Percentiles rank a stretch among this genome's conserved stretches.
These are phyloP conservation scores for Rhodotorula sp. DNA, from an alignment of 1,284 basidiomycete species.

Conservation along the genomic window DNA sequence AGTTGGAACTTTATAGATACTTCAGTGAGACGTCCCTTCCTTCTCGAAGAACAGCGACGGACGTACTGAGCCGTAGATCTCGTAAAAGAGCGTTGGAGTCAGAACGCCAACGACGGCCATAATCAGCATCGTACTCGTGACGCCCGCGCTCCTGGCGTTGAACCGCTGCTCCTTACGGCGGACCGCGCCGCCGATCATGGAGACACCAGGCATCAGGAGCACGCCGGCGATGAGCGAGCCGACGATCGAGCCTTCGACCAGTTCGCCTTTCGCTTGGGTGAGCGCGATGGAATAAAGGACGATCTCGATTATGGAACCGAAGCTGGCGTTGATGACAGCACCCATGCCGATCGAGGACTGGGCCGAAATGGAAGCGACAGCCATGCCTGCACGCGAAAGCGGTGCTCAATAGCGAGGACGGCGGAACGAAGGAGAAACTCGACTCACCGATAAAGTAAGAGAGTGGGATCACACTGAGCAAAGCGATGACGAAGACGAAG, in stretches of 20 bases:
- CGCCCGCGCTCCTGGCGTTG: conserved; percentile 96
- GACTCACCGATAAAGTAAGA: conserved; percentile 64
- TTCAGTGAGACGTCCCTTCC: neutral
- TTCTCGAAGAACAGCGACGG: conserved; percentile 35
- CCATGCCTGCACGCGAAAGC: conserved; percentile 77
- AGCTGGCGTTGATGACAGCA: conserved; percentile 98
- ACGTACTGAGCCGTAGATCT: conserved; percentile 94
- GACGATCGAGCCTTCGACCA: conserved; percentile 96
- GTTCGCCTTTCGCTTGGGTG: conserved; percentile 79
- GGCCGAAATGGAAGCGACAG: conserved; percentile 95
- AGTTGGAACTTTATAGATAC: conserved; percentile 71
- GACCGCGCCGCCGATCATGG: conserved; percentile 93
- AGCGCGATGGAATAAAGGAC: conserved; percentile 89
- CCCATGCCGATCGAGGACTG: conserved; percentile 99
- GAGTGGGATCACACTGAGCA: conserved; percentile 91
- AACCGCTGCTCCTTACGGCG: conserved; percentile 93
- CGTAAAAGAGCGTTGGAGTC: conserved; percentile 95
- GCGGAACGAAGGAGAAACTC: conserved; percentile 52
- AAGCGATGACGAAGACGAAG: conserved; percentile 78
- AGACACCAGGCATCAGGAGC: conserved; percentile 91
- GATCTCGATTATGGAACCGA: conserved; percentile 97
- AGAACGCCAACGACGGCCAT: conserved; percentile 99
- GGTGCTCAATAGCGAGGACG: conserved; percentile 86
- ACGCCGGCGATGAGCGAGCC: conserved; percentile 93
- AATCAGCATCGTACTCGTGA: conserved; percentile 98